Base-by-base conservation (phyloP, 108 stramenopile species). In the Nitzschia putrida region DNA sequence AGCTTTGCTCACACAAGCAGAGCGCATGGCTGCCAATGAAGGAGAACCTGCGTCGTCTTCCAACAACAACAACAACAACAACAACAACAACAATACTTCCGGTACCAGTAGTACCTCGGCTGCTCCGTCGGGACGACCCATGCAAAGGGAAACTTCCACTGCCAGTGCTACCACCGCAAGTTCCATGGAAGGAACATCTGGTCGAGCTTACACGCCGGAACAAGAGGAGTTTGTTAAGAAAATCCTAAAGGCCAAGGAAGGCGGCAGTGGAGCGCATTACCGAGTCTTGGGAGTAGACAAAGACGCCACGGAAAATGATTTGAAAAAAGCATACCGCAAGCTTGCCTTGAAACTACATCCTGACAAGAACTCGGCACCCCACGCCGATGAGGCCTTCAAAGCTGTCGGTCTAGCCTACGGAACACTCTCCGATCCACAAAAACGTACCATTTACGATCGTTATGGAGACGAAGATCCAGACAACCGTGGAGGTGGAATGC, bases 311-410 rank as follows among this genome's bases (percentile, higher is more conserved):
- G 95, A 94, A 21, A 75, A 73, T 39, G 89, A 87, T 37, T 80
- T 95, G 14, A 97, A 97, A 76, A 90, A 86, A 74, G 95, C 95
- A 0, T 97, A 95, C 67, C 83, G 94, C 10, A 95, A 94, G 71
- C 64, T 90, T 16, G 92, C 95, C 3, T 67, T 97, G 22, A 93
- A 93, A 61, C 57, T 93, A 16, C 96, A 97, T 71, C 96, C 96
- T 0, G 96, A 96, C 67, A 97, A 97, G 68, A 94, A 90, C 67
- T 80, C 87, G 7, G 93, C 95, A 1, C 91, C 94, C 0, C 82
- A 93, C 63, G 91, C 97, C 0, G 95, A 95, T 64, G 94, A 96
- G 70, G 95, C 96, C 13, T 99, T 99, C 87, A 97, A 97, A 74
- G 93, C 86, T 16, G 86, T 96, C 26, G 95, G 88, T 24, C 63